A percentile compares a stretch with the other conserved stretches of the same genome.
Conservation (phyloP, 768 basidiomycete species). For the Trametes sanguinea region DNA sequence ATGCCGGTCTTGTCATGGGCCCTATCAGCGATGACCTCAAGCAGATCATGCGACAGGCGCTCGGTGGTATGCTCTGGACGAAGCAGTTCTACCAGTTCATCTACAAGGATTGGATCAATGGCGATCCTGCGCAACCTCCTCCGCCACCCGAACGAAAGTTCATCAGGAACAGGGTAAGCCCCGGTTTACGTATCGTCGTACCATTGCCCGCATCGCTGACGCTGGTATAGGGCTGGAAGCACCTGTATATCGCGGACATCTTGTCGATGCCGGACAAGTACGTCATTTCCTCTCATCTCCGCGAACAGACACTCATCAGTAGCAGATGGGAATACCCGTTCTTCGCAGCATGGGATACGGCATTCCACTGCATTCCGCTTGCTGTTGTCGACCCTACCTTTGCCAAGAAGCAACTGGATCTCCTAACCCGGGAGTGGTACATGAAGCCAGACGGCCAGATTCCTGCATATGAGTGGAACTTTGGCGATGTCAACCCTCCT, state of each 20-base stretch:
- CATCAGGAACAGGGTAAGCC: slow-evolving; percentile 75
- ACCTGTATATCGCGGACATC: slow-evolving; percentile 93
- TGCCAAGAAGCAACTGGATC: slow-evolving; percentile 96
- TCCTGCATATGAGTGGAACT: slow-evolving; percentile 99
- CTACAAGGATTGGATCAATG: slow-evolving; percentile 94
- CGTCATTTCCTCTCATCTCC: slow-evolving; percentile 23
- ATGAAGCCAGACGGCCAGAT: slow-evolving; percentile 99
- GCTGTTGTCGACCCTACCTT: slow-evolving; percentile 94
- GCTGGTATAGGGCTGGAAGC: slow-evolving; percentile 79
- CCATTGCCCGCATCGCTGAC: neutral
- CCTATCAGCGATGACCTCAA: slow-evolving; percentile 89
- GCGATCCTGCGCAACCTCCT: slow-evolving; percentile 92
- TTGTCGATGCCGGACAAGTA: slow-evolving; percentile 99
- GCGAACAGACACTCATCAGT: slow-evolving; percentile 12
- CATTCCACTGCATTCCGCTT: slow-evolving; percentile 99
- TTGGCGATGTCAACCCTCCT: slow-evolving; percentile 96
- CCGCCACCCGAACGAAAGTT: slow-evolving; percentile 88
- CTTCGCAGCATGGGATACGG: slow-evolving; percentile 97
- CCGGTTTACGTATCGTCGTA: neutral
- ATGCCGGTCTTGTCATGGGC: slow-evolving; percentile 74
- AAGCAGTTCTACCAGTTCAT: slow-evolving; percentile 98
- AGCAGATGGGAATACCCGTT: slow-evolving; percentile 96
- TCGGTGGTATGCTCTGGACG: slow-evolving; percentile 98
- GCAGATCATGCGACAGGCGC: slow-evolving; percentile 95
- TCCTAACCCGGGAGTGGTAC: slow-evolving; percentile 98